These are phyloP conservation scores for Chrysoporthe deuterocubensis DNA, from an alignment of 2,329 filamentous ascomycete genomes.

Conservation along the genomic window DNA sequence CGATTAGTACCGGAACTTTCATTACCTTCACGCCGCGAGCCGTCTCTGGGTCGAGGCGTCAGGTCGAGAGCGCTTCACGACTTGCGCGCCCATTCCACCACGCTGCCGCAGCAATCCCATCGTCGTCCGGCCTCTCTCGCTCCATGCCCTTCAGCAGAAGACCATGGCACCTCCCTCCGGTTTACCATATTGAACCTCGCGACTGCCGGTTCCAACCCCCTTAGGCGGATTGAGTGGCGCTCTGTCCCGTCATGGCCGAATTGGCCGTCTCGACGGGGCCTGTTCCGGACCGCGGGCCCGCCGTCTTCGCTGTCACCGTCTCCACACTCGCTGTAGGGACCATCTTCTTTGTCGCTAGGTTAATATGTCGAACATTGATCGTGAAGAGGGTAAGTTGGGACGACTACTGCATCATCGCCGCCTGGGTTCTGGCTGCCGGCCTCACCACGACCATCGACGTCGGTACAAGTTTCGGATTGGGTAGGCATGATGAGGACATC, in stretches of 20 bases:
- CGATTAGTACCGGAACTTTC: background rate
- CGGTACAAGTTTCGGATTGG: conserved; percentile 67
- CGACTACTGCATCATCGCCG: conserved; percentile 79
- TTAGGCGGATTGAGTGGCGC: background rate
- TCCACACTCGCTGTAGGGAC: conserved; percentile 71
- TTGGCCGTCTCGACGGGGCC: conserved; percentile 31
- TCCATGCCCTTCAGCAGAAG: background rate
- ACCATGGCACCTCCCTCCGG: conserved; percentile 1
- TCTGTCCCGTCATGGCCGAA: conserved; percentile 16
- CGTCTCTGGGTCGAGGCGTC: background rate
- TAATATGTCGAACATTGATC: conserved; percentile 74
- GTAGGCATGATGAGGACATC: conserved; percentile 68
- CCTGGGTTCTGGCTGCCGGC: conserved; percentile 75
- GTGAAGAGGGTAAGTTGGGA: conserved; percentile 74
- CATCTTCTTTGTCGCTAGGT: conserved; percentile 73
- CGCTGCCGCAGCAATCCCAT: background rate
- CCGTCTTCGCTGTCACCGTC: conserved; percentile 72
- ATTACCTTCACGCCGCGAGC: background rate
- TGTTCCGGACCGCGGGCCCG: conserved; percentile 57
- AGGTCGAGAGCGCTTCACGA: background rate
- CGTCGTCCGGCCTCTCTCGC: background rate
- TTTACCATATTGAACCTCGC: background rate
- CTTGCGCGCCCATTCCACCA: background rate
- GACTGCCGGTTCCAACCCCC: background rate
- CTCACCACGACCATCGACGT: conserved; percentile 69